Percentiles rank a stretch among this genome's conserved stretches.
phyloP scores from a whole-genome alignment of 2,329 filamentous ascomycete genomes.

The Ceratocystis huliohia region DNA sequence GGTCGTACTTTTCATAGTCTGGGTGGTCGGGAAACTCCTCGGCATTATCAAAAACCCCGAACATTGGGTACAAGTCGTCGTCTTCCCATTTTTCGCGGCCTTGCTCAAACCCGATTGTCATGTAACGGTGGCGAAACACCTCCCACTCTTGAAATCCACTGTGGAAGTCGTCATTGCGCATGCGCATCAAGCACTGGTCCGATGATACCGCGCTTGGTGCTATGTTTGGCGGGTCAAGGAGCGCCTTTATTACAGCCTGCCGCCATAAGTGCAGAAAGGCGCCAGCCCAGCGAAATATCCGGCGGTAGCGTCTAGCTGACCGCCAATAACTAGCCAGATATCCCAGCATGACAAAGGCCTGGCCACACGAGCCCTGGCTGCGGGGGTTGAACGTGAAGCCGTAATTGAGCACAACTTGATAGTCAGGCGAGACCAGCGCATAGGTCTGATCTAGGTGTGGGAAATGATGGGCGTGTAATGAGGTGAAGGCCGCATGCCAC shows the following conservation, averaged over 20 bases:
- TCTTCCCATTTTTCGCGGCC: neutral
- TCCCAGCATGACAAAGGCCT: neutral
- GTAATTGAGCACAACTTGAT: slow-evolving; percentile 15
- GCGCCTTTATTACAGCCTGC: neutral
- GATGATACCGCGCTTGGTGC: neutral
- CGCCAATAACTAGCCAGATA: neutral
- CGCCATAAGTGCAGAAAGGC: slow-evolving; percentile 11
- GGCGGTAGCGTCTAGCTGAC: neutral
- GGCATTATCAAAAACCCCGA: neutral
- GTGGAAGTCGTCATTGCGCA: neutral
- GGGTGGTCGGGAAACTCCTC: neutral
- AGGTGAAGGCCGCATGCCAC: slow-evolving; percentile 10
- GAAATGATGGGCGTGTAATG: slow-evolving; percentile 14
- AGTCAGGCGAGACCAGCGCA: neutral
- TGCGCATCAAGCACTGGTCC: neutral
- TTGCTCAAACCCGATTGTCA: neutral
- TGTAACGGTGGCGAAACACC: neutral
- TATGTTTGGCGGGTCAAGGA: neutral
- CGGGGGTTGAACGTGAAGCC: slow-evolving; percentile 9
- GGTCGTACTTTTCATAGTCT: neutral
- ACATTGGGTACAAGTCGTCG: neutral
- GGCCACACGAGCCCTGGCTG: slow-evolving; percentile 5
- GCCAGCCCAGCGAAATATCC: slow-evolving; percentile 8
- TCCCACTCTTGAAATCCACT: slow-evolving; percentile 4
- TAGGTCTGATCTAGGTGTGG: slow-evolving; percentile 3